Base-by-base conservation (phyloP, 1,139 yeast genomes). In the Pichiaceae sp. region DNA sequence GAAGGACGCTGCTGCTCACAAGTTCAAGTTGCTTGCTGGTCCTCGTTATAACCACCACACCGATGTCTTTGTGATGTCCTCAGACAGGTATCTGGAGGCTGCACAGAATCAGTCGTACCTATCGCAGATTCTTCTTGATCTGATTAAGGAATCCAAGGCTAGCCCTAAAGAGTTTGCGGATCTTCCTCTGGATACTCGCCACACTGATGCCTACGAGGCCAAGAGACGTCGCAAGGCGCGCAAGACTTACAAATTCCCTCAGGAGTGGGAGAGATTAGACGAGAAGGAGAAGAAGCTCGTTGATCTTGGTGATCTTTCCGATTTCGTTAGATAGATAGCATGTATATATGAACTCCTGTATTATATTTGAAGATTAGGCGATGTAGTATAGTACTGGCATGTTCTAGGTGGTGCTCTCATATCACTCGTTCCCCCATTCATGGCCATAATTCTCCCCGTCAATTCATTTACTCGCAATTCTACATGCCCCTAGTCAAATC, bases 81-180 rank as follows among this genome's bases (percentile, higher is more conserved):
- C 76, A 26, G 76, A 72, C 35, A 72, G 71, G 49, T 84, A 71
- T 57, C 68, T 76, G 9, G 85, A 85, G 49, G 80, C 95, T 33
- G 75, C 94, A 1, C 96, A 91, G 60, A 91, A 91, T 60, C 85
- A 89, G 37, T 72, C 82, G 45, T 78, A 71, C 59, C 62, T 85
- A 44, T 78, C 79, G 27, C 81, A 77, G 38, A 69, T 78, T 24
- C 66, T 87, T 47, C 70, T 72, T 44, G 70, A 67, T 41, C 65
- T 91, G 39, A 50, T 89, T 27, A 56, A 56, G 16, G 89, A 78
- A 49, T 66, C 95, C n/a, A 79, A 76, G 53, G 81, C 76, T 42
- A 54, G 68, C 36, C 58, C 69, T 4, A 67, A 70, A 33, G 91
- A 83, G 44, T 83, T 85, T 49, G 66, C 70, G 32, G 95, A 85